phyloP scores from a whole-genome alignment of 78 protist genomes.

The Planoprotostelium fungivorum region DNA sequence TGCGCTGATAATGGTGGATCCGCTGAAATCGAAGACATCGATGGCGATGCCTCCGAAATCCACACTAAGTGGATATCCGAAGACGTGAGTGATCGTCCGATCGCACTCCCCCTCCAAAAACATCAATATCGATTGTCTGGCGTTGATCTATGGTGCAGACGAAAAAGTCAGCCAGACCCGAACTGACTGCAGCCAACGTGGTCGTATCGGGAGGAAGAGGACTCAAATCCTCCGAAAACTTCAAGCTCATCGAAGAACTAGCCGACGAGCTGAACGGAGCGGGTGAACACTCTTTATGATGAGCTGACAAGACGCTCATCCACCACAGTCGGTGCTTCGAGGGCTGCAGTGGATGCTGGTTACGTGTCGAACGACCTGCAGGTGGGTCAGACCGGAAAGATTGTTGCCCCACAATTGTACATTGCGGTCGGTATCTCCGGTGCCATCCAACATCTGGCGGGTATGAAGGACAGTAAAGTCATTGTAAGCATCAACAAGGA shows the following conservation, averaged over 20 bases:
- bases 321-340: conserved; percentile 92
- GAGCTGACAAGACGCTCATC: background rate
- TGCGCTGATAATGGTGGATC: conserved; percentile 71
- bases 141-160: no score
- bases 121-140: no score
- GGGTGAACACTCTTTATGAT: background rate
- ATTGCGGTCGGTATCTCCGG: conserved; percentile 96
- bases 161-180: conserved; percentile 88
- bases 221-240: conserved; percentile 89
- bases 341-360: conserved; percentile 98
- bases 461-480: conserved; percentile 97
- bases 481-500: conserved; percentile 97
- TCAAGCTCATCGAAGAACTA: conserved; percentile 80
- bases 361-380: conserved; percentile 90
- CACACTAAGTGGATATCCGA: background rate
- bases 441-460: conserved; percentile 96
- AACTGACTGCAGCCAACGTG: conserved; percentile 78
- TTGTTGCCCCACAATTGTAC: conserved; percentile 97
- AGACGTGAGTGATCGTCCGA: background rate
- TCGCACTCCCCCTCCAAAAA: no score
- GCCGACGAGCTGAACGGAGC: conserved; percentile 92
- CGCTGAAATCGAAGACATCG: conserved; percentile 17
- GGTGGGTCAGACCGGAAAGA: conserved; percentile 96
- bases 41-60: background rate
- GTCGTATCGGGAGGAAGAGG: conserved; percentile 97